Percentiles rank a stretch among this genome's conserved stretches.
phyloP scores from a whole-genome alignment of 1,139 yeast species.

The Taiozyma sp. region DNA sequence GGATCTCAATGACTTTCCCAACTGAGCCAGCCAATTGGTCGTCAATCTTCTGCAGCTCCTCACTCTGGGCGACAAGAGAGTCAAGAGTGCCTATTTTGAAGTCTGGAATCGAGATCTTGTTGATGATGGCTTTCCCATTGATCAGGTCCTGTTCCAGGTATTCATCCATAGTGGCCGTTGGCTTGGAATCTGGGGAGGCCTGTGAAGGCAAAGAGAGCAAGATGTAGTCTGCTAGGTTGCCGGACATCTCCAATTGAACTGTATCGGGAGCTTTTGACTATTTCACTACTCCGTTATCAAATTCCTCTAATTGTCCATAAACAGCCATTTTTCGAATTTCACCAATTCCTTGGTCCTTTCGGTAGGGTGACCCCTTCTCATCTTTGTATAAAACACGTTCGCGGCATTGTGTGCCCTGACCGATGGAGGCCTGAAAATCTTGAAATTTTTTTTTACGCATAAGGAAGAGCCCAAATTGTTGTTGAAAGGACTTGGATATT shows the following conservation, averaged over 20 bases:
- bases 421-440: constrained; percentile 3
- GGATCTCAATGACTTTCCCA: constrained; percentile 70
- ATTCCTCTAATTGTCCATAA: not conserved
- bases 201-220: constrained; percentile 44
- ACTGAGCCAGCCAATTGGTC: constrained; percentile 66
- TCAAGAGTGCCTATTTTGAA: constrained; percentile 96
- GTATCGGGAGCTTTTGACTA: not conserved
- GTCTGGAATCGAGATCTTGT: constrained; percentile 62
- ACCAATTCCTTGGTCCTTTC: not conserved
- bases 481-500: not conserved
- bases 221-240: constrained; percentile 22
- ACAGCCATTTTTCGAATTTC: not conserved
- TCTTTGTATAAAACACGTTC: not conserved
- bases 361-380: not conserved
- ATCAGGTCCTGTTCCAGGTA: constrained; percentile 33
- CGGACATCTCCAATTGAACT: constrained; percentile 11
- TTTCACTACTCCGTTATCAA: not conserved
- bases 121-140: constrained; percentile 31
- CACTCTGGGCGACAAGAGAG: constrained; percentile 84
- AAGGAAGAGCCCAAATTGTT: not conserved
- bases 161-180: constrained; percentile 28
- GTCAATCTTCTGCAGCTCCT: constrained; percentile 81
- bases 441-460: not conserved
- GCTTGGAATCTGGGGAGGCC: constrained; percentile 42
- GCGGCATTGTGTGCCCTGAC: constrained; percentile 2